phyloP scores from a whole-genome alignment of 306 rosid species.

The Begonia loranthoides region DNA sequence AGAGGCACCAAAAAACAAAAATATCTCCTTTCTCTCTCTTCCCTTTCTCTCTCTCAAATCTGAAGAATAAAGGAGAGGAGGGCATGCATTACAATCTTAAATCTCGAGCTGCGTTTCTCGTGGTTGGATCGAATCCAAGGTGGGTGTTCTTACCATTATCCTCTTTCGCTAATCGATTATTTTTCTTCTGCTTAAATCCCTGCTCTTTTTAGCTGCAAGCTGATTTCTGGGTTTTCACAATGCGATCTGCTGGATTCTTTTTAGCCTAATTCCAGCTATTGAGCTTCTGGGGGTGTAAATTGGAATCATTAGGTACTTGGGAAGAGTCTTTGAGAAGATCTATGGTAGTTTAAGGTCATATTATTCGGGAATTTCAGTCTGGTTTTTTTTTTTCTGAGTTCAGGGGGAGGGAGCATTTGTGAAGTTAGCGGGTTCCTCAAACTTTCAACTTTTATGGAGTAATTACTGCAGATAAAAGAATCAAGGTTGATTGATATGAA shows the following conservation, averaged over 20 bases:
- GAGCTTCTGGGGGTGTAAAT: not conserved
- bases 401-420: too few relatives aligned
- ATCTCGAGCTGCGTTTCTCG: not conserved
- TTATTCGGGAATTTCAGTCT: not conserved
- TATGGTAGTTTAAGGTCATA: not conserved
- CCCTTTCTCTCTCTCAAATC: constrained; percentile 1
- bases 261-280: not conserved
- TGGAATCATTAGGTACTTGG: not conserved
- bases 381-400: too few relatives aligned
- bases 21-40: not conserved
- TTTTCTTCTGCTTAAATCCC: not conserved
- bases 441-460: too few relatives aligned
- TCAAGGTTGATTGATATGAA: too few relatives aligned
- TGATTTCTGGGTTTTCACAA: not conserved
- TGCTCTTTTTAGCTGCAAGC: too few relatives aligned
- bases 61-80: not conserved
- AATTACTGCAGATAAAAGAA: too few relatives aligned
- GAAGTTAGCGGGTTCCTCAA: too few relatives aligned
- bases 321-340: not conserved
- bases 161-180: not conserved
- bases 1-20: not conserved
- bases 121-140: constrained; percentile 5
- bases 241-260: not conserved
- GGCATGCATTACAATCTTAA: not conserved
- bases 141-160: not conserved